These are phyloP conservation scores for Colletotrichum liriopes DNA, from an alignment of 2,329 filamentous ascomycete genomes.

Conservation along the genomic window DNA sequence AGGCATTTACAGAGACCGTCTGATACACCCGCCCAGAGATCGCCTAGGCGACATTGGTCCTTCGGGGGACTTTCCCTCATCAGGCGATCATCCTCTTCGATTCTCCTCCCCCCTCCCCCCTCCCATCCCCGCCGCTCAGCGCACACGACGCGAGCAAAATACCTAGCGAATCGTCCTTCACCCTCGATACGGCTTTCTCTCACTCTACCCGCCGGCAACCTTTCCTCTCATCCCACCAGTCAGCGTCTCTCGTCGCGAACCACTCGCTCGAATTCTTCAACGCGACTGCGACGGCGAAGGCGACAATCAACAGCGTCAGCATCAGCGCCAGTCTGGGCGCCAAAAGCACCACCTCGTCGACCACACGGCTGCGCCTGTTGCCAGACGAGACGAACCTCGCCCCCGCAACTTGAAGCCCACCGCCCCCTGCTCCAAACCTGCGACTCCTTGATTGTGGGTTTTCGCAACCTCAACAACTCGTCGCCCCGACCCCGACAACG, in stretches of 20 bases:
- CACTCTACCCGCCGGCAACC: constrained; percentile 22
- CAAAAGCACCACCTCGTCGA: constrained; percentile 16
- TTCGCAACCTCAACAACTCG: constrained; percentile 34
- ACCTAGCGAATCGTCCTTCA: constrained; percentile 28
- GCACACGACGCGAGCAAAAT: constrained; percentile 34
- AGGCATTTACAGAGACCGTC: constrained; percentile 24
- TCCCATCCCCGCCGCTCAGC: constrained; percentile 22
- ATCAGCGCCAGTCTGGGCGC: constrained; percentile 1
- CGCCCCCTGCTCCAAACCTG: constrained; percentile 40
- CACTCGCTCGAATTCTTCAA: constrained; percentile 22
- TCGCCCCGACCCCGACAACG: constrained; percentile 28
- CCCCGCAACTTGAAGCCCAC: constrained; percentile 28
- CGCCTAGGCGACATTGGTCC: constrained; percentile 24
- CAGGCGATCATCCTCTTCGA: constrained; percentile 28
- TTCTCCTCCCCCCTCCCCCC: not conserved
- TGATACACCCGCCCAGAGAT: constrained; percentile 24
- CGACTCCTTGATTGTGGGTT: constrained; percentile 42
- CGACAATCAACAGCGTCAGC: not conserved
- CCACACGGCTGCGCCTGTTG: constrained; percentile 22
- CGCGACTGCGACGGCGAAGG: constrained; percentile 1
- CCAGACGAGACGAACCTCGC: constrained; percentile 34
- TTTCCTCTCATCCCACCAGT: constrained; percentile 32
- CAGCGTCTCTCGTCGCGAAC: constrained; percentile 26
- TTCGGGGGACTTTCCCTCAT: constrained; percentile 29
- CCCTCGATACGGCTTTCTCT: constrained; percentile 12